Evolutionary conservation across 345 rosid genomes (phyloP).

Genomic region (Brassica incana): DNA sequence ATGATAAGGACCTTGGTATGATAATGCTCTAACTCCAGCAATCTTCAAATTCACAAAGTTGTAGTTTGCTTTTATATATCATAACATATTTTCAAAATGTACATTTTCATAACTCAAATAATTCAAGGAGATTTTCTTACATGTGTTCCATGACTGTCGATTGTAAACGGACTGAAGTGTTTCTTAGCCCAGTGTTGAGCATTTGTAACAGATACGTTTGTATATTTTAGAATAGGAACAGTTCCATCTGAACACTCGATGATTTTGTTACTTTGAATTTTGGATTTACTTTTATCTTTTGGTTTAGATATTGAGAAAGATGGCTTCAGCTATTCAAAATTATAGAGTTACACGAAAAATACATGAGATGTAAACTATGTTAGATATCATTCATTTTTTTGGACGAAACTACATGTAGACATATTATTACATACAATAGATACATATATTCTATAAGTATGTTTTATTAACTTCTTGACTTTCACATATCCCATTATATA

Average conservation of each 20-base stretch:
- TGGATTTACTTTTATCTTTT: background rate
- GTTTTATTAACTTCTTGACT: background rate
- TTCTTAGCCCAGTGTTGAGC: background rate
- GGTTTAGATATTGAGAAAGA: background rate
- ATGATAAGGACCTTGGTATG: conserved; percentile 12
- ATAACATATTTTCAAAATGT: background rate
- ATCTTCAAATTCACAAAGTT: background rate
- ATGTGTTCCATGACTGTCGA: background rate
- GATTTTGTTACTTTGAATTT: background rate
- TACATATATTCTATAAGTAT: too few relatives aligned
- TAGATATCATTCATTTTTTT: background rate
- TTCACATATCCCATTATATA: background rate
- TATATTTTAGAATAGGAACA: background rate
- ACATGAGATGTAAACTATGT: background rate
- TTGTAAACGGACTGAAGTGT: background rate
- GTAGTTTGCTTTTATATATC: background rate
- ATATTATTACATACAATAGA: background rate
- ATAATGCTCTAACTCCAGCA: background rate
- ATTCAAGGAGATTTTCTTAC: background rate
- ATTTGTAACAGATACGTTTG: background rate
- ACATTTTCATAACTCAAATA: background rate
- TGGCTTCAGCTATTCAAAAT: background rate
- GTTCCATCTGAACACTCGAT: background rate
- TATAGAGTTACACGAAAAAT: background rate
- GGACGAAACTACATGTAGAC: background rate